These are phyloP conservation scores for Gracilaria domingensis DNA, from an alignment of 23 red algal genomes.

Conservation along the genomic window DNA sequence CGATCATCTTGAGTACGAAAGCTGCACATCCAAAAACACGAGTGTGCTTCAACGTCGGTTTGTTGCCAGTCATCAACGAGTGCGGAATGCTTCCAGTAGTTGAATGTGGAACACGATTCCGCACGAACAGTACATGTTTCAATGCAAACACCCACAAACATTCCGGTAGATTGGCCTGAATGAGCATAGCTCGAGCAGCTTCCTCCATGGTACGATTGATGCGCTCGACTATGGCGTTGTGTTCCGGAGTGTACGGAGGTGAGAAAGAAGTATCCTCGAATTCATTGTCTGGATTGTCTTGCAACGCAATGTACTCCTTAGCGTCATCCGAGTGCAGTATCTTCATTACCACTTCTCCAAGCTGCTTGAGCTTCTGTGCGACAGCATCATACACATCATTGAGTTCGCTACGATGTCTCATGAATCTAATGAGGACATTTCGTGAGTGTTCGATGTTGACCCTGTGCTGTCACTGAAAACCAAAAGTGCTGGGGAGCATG, in stretches of 20 bases:
- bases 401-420: not conserved
- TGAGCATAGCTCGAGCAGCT: slow-evolving; percentile 3
- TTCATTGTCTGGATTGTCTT: not conserved
- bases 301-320: not conserved
- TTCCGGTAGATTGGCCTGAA: no score
- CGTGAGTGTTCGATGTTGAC: slow-evolving; percentile 25
- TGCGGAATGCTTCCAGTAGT: not conserved
- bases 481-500: no score
- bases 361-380: slow-evolving; percentile 21
- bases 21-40: not conserved
- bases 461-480: slow-evolving; percentile 1
- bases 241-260: slow-evolving; percentile 31
- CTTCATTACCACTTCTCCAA: not conserved
- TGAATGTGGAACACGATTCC: not conserved
- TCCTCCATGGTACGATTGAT: slow-evolving; percentile 35
- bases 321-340: not conserved
- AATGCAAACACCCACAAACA: not conserved
- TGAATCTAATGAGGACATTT: slow-evolving; percentile 10
- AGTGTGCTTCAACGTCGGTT: not conserved
- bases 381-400: not conserved
- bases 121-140: not conserved
- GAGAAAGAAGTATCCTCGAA: not conserved
- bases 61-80: not conserved
- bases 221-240: slow-evolving; percentile 20
- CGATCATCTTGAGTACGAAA: not conserved